Evolutionary conservation across 1,284 basidiomycete species (phyloP), one percentile per base, ranked within the genome.

Genomic region (Boletus smithii): DNA sequence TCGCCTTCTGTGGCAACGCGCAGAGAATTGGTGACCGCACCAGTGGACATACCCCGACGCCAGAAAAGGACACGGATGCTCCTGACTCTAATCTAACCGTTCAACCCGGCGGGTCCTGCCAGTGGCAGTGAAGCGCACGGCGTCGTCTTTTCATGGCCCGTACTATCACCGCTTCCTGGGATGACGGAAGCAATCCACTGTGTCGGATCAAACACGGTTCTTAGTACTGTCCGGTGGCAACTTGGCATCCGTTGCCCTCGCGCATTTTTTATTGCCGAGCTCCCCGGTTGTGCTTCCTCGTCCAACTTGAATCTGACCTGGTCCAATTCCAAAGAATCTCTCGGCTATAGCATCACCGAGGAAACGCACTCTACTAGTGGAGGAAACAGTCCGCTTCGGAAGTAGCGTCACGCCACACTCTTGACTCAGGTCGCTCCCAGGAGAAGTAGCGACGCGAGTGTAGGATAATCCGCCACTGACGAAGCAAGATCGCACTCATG

Each of bases 391-490:
- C 31, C 5, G 3, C 27, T 42, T 35, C 8, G 17, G 34, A 22
- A 9, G 14, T 36, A 34, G 29, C 13, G 18, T 35, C 6, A 20
- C 11, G 18, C 26, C 29, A 34, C 51, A 38, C 7, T 7, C 20
- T 22, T 30, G 24, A 23, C 3, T 14, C 7, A 8, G 14, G 29
- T 40, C 20, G 20, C 27, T 34, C 29, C 16, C 7, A 37, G 8
- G 42, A 40, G 46, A 35, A 26, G 34, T 14, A 18, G 36, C 35
- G 29, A 46, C 30, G 8, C 30, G 24, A 44, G 13, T 44, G 37
- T 26, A 40, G 27, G 48, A 44, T 49, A 53, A 62, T 58, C 56
- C 53, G 42, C 49, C 48, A 50, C 44, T 22, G 39, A 38, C 30
- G 39, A 61, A 47, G 27, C 26, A 23, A 44, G 48, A 62, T 60